These are phyloP conservation scores for Flagelloscypha sp. DNA, from an alignment of 768 basidiomycete genomes.

Conservation along the genomic window DNA sequence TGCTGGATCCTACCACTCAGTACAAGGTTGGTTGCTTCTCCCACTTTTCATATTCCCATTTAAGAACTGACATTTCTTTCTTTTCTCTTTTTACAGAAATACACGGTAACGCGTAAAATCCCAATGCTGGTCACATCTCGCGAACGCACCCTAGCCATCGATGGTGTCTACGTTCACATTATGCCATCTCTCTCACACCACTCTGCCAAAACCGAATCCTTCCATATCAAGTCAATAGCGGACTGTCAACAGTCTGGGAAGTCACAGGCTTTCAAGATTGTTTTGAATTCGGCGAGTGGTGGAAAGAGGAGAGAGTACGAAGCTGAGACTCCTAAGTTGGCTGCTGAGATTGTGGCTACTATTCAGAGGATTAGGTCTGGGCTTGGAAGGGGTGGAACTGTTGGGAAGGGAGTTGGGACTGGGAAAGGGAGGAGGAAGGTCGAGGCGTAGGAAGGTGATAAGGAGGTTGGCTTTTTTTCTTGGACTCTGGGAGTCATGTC, in stretches of 20 bases:
- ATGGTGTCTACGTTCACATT: slow-evolving; percentile 94
- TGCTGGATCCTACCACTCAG: slow-evolving; percentile 73
- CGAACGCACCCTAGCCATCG: slow-evolving; percentile 86
- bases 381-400: too few relatives aligned
- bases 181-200: slow-evolving; percentile 82
- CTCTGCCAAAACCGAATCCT: slow-evolving; percentile 69
- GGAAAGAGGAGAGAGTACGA: slow-evolving; percentile 97
- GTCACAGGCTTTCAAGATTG: slow-evolving; percentile 80
- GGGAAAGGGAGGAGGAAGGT: too few relatives aligned
- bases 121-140: slow-evolving; percentile 90
- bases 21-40: slow-evolving; percentile 57
- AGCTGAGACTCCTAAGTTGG: slow-evolving; percentile 76
- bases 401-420: too few relatives aligned
- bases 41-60: background rate
- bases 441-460: too few relatives aligned
- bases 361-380: too few relatives aligned
- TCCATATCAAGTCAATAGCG: slow-evolving; percentile 82
- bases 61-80: background rate
- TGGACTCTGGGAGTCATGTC: too few relatives aligned
- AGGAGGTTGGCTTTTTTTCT: too few relatives aligned
- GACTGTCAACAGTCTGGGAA: slow-evolving; percentile 80
- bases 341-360: slow-evolving; percentile 46
- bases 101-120: slow-evolving; percentile 86
- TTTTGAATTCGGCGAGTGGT: slow-evolving; percentile 63
- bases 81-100: slow-evolving; percentile 49